phyloP scores from a whole-genome alignment of 352 stramenopile species.

The Phytopythium aichiense region DNA sequence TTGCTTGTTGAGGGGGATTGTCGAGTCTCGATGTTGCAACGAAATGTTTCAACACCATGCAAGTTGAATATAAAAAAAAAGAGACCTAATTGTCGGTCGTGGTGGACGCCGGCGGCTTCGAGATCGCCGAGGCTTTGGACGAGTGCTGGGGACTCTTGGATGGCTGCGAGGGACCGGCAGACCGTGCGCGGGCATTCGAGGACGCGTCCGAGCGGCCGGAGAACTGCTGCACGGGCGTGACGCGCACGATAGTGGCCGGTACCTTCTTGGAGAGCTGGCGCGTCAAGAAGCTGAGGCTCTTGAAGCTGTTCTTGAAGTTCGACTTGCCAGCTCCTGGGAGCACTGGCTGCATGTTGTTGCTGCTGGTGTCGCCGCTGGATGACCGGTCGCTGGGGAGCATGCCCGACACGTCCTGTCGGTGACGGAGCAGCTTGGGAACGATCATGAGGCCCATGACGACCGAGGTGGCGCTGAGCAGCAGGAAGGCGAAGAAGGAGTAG shows the following conservation, averaged over 20 bases:
- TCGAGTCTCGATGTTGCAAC: neutral
- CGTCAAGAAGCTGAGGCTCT: neutral
- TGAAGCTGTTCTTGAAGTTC: neutral
- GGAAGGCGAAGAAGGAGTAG: slow-evolving; percentile 3
- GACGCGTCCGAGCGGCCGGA: slow-evolving; percentile 1
- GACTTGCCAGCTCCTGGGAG: neutral
- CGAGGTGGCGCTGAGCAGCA: neutral
- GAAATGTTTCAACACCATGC: too few relatives aligned
- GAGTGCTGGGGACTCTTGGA: neutral
- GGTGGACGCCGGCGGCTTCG: neutral
- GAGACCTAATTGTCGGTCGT: neutral
- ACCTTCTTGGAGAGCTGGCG: neutral
- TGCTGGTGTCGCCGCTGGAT: neutral
- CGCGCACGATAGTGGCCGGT: neutral
- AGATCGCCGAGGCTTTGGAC: neutral
- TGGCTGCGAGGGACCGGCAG: neutral
- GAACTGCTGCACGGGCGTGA: neutral
- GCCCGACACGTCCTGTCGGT: neutral
- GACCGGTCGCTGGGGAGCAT: neutral
- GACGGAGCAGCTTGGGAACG: slow-evolving; percentile 1
- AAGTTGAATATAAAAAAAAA: neutral
- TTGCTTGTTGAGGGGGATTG: neutral
- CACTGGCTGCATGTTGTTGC: neutral
- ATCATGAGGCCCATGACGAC: slow-evolving; percentile 6
- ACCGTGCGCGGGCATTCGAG: neutral